Evolutionary conservation across 1,284 basidiomycete species (phyloP), one percentile per base, ranked within the genome.

Genomic region (Leccinum fallax): DNA sequence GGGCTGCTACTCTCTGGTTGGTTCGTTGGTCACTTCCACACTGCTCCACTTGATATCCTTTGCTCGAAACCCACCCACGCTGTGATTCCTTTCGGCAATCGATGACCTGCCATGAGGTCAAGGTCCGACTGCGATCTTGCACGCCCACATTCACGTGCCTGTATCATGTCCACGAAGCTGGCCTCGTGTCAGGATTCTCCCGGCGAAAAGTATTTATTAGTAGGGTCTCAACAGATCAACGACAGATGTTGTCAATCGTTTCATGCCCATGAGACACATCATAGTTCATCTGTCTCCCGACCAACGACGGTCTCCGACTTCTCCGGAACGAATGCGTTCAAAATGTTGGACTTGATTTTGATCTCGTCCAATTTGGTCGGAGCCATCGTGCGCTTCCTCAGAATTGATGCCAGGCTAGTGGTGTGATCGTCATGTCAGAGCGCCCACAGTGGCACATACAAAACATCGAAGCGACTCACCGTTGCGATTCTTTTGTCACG

Each of bases 311-410:
- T 66, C 61, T 79, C 80, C 28, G 78, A 68, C 66, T 77, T 78
- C 62, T 81, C 80, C 57, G 78, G 79, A 24, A 81, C 79, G 72
- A 97, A 97, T 0, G 93, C 85, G 9, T 80, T 76, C 59, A 97
- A 85, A 67, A 97, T 86, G 79, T 98, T 98, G 57, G 85, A 83
- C 82, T 96, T 97, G 76, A 92, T 85, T 79, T 94, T 93, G 71
- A 98, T 88, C 80, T 98, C 95, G 76, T 99, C 97, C 52, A 96
- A 80, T 79, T 98, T 98, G 58, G 83, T 77, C 0, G 85, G 81
- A 5, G 90, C 83, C 48, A 98, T 79, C 40, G 82, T 87, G 61
- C 87, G 85, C 80, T 94, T 94, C 72, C 81, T 79, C 62, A 95
- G 81, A 69, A 95, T 89, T 65, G 82, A 83, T 58, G 80, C 78